Conservation (phyloP, 768 basidiomycete genomes). For the Amanita exitialis region DNA sequence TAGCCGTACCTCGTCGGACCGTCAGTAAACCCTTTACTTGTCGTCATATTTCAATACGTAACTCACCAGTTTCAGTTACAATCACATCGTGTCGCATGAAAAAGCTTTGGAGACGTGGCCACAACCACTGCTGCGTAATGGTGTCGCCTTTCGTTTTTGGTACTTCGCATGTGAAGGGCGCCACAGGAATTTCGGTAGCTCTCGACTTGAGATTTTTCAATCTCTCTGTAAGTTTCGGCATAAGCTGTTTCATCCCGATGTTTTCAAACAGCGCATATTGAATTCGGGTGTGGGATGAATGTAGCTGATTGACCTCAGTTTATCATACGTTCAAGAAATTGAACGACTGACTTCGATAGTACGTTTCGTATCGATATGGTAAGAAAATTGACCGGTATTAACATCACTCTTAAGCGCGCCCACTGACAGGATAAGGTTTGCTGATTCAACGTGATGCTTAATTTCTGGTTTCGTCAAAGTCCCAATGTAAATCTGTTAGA, state of each 20-base stretch:
- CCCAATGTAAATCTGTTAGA: conserved; percentile 62
- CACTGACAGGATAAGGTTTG: conserved; percentile 68
- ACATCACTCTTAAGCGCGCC: conserved; percentile 69
- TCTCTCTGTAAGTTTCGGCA: conserved; percentile 58
- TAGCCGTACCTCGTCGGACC: conserved; percentile 49
- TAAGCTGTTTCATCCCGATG: conserved; percentile 70
- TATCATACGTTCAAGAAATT: background rate
- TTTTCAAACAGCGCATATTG: conserved; percentile 52
- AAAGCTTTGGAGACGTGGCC: conserved; percentile 71
- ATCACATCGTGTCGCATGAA: conserved; percentile 69
- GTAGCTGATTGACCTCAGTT: conserved; percentile 36
- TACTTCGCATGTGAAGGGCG: conserved; percentile 28
- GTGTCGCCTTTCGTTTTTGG: conserved; percentile 32
- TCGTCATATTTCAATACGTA: background rate
- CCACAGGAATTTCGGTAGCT: conserved; percentile 36
- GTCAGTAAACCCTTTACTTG: background rate
- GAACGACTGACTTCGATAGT: conserved; percentile 48
- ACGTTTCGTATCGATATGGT: conserved; percentile 46
- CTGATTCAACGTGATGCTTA: conserved; percentile 62
- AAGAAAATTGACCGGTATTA: conserved; percentile 85
- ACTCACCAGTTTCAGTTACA: conserved; percentile 73
- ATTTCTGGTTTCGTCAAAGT: conserved; percentile 55
- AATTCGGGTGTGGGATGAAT: conserved; percentile 63
- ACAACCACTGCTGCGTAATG: conserved; percentile 77
- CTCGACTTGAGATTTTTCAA: conserved; percentile 29